These are phyloP conservation scores for Microcyclosporella mali DNA, from an alignment of 2,329 filamentous ascomycete genomes.

Conservation along the genomic window DNA sequence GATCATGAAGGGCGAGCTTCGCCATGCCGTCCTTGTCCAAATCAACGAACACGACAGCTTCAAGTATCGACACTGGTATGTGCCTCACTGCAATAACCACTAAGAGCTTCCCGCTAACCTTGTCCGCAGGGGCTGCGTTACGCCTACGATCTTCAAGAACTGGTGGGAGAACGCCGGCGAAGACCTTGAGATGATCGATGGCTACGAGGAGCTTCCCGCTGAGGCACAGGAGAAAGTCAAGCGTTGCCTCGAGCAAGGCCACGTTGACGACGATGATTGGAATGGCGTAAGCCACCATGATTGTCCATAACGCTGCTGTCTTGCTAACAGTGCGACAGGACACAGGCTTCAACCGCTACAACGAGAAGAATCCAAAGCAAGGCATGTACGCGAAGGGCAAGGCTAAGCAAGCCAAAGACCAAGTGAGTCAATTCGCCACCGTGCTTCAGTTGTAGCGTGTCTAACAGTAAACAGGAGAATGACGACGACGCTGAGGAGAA, in stretches of 20 bases:
- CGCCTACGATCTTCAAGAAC: slow-evolving; percentile 64
- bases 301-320: slow-evolving; percentile 4
- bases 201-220: slow-evolving; percentile 67
- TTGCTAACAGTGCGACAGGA: slow-evolving; percentile 50
- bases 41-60: slow-evolving; percentile 57
- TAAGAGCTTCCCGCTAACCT: not conserved
- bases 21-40: slow-evolving; percentile 67
- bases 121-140: slow-evolving; percentile 72
- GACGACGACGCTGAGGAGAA: slow-evolving; percentile 20
- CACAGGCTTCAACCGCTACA: slow-evolving; percentile 67
- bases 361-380: slow-evolving; percentile 31
- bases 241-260: slow-evolving; percentile 65
- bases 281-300: slow-evolving; percentile 61
- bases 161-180: slow-evolving; percentile 53
- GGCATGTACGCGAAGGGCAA: slow-evolving; percentile 31
- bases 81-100: slow-evolving; percentile 1
- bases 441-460: not conserved
- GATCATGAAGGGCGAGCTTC: slow-evolving; percentile 71
- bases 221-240: slow-evolving; percentile 68
- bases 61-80: slow-evolving; percentile 82
- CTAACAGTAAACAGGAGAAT: slow-evolving; percentile 7
- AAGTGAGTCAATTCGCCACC: not conserved
- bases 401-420: slow-evolving; percentile 22
- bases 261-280: slow-evolving; percentile 81
- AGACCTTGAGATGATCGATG: slow-evolving; percentile 66